phyloP scores from a whole-genome alignment of 169 alveolate species.

The Plasmodium chabaudi region DNA sequence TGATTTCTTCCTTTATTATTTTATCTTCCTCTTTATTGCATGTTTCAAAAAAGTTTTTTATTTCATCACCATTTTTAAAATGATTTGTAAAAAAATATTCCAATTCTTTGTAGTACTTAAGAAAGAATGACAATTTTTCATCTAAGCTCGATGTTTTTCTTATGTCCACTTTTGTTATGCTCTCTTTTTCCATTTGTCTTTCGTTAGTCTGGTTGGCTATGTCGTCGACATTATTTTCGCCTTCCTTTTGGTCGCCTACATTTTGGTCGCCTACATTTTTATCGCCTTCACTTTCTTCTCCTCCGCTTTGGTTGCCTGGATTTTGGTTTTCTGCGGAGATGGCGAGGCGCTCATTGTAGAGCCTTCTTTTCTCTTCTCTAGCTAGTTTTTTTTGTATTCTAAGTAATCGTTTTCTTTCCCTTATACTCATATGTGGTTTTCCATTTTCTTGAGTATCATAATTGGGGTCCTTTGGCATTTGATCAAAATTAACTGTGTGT shows the following conservation, averaged over 20 bases:
- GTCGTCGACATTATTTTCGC: too few relatives aligned
- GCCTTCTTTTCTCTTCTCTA: conserved; percentile 11
- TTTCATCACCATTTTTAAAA: conserved; percentile 35
- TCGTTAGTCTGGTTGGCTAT: too few relatives aligned
- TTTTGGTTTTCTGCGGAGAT: too few relatives aligned
- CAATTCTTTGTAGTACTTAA: conserved; percentile 43
- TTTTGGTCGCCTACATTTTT: not conserved
- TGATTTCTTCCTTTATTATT: conserved; percentile 38
- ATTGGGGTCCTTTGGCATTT: conserved; percentile 10
- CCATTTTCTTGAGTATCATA: not conserved
- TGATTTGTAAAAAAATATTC: conserved; percentile 34
- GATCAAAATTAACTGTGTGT: conserved; percentile 32
- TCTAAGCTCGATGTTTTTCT: not conserved
- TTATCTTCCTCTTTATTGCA: conserved; percentile 31
- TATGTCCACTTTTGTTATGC: not conserved
- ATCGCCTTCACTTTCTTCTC: too few relatives aligned
- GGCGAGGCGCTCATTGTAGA: too few relatives aligned
- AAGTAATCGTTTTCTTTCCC: conserved; percentile 7
- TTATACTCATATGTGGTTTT: not conserved
- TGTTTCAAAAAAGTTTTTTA: conserved; percentile 51
- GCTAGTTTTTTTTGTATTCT: not conserved
- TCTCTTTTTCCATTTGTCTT: too few relatives aligned
- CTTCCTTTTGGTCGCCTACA: too few relatives aligned
- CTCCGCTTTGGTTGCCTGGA: too few relatives aligned
- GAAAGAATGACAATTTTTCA: conserved; percentile 23